Evolutionary conservation across 2,329 filamentous ascomycete genomes (phyloP), one percentile per base, ranked within the genome.

Genomic region (Pseudonectria foliicola): DNA sequence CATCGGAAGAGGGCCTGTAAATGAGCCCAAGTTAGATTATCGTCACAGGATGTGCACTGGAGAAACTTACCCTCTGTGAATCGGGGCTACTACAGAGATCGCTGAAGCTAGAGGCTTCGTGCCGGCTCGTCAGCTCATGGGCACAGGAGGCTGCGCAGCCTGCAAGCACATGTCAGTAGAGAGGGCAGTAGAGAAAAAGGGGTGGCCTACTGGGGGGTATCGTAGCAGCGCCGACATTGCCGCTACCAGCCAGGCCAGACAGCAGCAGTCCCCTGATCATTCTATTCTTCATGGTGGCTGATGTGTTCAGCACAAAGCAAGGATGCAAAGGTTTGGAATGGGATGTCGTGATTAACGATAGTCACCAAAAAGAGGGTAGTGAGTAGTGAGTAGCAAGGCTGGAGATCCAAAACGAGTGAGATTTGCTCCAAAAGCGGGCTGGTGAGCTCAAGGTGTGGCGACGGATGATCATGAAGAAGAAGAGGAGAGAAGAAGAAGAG

Each of bases 1-100:
- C 59, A 61, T 24, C 52, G 43, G 25, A 59, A 61, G 11, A 60
- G 40, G 24, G 49, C 44, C 58, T 61, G 12, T 8, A 1, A 10
- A 18, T 7, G 7, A 4, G 5, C 30, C 13, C 18, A 21, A 21
- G 18, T 21, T 8, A 21, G 18, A 27, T 35, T 27, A 40, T 24
- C 7, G n/a, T 16, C 11, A 8, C 13, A 4, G 10, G 44, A 12
- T 5, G 6, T 16, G n/a, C 8, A 13, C 14, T 3, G n/a, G 8
- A 11, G 4, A 16, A 16, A 41, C 47, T 25, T 41, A 54, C 55
- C 29, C 49, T 40, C 34, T 57, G 54, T 13, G 35, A 41, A 4
- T 39, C 27, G 13, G 45, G 37, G 38, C 56, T 38, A 24, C 37
- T 36, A 23, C 45, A 52, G 13, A 51, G 31, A 27, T 25, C 16